Conservation (phyloP, 1,284 basidiomycete species). For the Hymenochaete sp. region DNA sequence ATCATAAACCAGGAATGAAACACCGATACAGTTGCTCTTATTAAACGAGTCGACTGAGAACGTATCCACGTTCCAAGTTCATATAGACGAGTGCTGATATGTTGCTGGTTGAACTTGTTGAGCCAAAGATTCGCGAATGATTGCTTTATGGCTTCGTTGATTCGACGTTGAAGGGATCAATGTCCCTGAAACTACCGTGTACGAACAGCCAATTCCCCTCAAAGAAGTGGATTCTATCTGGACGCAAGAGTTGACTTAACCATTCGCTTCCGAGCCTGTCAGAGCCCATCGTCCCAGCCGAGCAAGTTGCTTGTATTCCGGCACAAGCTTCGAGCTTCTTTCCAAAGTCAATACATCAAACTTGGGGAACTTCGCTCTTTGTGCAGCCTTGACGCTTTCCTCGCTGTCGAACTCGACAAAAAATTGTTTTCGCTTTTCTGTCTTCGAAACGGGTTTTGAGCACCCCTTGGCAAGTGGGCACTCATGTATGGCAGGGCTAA, state of each 20-base stretch:
- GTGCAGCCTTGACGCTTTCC: neutral
- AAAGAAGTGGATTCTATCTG: neutral
- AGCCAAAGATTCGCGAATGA: neutral
- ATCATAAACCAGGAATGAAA: too few species aligned
- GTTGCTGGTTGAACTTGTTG: neutral
- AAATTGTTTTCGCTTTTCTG: slow-evolving; percentile 1
- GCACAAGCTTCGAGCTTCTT: neutral
- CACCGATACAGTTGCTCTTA: too few species aligned
- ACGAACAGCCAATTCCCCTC: neutral
- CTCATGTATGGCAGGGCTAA: neutral
- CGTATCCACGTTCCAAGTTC: too few species aligned
- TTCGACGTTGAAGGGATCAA: neutral
- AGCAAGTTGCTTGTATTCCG: neutral
- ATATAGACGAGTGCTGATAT: neutral
- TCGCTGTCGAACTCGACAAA: slow-evolving; percentile 1
- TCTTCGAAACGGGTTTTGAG: neutral
- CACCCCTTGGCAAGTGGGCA: neutral
- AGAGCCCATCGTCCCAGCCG: neutral
- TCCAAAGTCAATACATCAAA: neutral
- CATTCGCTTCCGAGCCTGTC: neutral
- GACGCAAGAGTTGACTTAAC: neutral
- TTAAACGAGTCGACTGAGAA: too few species aligned
- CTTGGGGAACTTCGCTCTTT: neutral
- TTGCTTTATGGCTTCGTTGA: too few species aligned
- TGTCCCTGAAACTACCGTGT: neutral